Percentiles rank a stretch among this genome's conserved stretches.
These are phyloP conservation scores for Polytolypa hystricis DNA, from an alignment of 2,329 filamentous ascomycete genomes.

Conservation along the genomic window DNA sequence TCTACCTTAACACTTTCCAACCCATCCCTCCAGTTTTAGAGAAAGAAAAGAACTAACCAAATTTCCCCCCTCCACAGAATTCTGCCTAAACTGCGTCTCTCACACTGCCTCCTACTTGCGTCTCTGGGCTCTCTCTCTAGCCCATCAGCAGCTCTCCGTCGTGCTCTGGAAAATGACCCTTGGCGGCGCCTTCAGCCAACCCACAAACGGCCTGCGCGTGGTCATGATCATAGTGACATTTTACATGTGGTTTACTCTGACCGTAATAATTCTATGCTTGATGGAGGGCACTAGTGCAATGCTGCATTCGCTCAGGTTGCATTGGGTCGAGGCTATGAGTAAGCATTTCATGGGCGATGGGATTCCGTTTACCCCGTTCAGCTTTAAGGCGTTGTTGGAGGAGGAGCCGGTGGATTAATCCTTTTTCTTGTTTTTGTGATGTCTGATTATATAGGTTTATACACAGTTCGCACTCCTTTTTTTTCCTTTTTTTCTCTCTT, in stretches of 20 bases:
- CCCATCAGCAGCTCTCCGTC: slow-evolving; percentile 92
- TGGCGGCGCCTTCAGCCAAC: slow-evolving; percentile 56
- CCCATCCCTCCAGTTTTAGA: not conserved
- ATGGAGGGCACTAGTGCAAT: slow-evolving; percentile 97
- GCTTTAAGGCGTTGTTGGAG: slow-evolving; percentile 72
- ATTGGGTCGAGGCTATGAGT: slow-evolving; percentile 97
- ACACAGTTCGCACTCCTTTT: no score
- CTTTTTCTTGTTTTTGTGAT: slow-evolving; percentile 1
- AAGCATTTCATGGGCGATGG: slow-evolving; percentile 93
- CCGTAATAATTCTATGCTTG: slow-evolving; percentile 67
- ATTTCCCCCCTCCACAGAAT: slow-evolving; percentile 53
- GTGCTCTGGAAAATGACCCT: slow-evolving; percentile 97
- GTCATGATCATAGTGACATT: slow-evolving; percentile 75
- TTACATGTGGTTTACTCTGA: slow-evolving; percentile 80
- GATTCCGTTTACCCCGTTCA: slow-evolving; percentile 78
- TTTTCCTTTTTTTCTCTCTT: no score
- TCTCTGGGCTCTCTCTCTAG: slow-evolving; percentile 93
- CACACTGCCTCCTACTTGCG: slow-evolving; percentile 98
- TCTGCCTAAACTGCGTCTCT: slow-evolving; percentile 97
- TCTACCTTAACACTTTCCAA: not conserved
- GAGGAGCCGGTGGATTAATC: slow-evolving; percentile 51
- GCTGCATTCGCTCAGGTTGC: slow-evolving; percentile 81
- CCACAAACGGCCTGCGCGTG: slow-evolving; percentile 55
- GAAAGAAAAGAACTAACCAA: slow-evolving; percentile 15
- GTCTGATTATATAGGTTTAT: no score